Evolutionary conservation across 495 filamentous ascomycete species (phyloP).

Genomic region (Penicillium fimorum): DNA sequence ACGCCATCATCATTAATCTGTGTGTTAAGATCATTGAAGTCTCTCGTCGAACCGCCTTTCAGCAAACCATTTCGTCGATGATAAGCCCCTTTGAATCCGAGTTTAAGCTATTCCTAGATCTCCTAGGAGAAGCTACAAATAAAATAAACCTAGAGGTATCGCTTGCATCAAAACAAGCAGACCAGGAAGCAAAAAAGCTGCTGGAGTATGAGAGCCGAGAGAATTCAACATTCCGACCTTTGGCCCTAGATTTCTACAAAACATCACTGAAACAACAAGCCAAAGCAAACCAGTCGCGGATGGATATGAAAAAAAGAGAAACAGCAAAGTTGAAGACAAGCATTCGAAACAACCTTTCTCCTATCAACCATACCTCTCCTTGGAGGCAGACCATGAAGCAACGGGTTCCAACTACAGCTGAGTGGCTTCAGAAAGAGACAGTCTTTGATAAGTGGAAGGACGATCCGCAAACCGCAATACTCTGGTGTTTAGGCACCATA

Average conservation of each 20-base stretch:
- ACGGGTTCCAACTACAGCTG: slow-evolving; percentile 6
- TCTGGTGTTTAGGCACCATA: slow-evolving; percentile 31
- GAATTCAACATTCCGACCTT: slow-evolving; percentile 6
- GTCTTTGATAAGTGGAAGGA: slow-evolving; percentile 3
- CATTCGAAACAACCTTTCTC: slow-evolving; percentile 8
- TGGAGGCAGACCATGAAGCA: slow-evolving; percentile 8
- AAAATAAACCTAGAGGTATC: slow-evolving; percentile 20
- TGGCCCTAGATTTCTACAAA: slow-evolving; percentile 2
- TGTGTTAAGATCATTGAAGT: slow-evolving; percentile 32
- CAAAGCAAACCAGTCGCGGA: slow-evolving; percentile 11
- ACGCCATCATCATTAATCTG: slow-evolving; percentile 32
- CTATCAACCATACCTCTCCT: slow-evolving; percentile 3
- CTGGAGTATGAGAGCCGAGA: slow-evolving; percentile 18
- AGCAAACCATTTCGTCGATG: slow-evolving; percentile 4
- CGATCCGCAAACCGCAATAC: slow-evolving; percentile 6
- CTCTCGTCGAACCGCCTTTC: slow-evolving; percentile 4
- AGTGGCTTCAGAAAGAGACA: slow-evolving; percentile 10
- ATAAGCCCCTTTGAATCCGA: slow-evolving; percentile 12
- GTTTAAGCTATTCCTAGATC: slow-evolving; percentile 15
- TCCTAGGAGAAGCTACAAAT: slow-evolving; percentile 8
- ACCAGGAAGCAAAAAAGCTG: slow-evolving; percentile 16
- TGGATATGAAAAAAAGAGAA: slow-evolving; percentile 2
- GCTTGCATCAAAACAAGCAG: slow-evolving; percentile 23
- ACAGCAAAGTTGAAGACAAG: slow-evolving; percentile 4
- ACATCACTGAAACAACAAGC: slow-evolving; percentile 5